Conservation (phyloP, 768 basidiomycete genomes). For the Leucocoprinus leucothites region DNA sequence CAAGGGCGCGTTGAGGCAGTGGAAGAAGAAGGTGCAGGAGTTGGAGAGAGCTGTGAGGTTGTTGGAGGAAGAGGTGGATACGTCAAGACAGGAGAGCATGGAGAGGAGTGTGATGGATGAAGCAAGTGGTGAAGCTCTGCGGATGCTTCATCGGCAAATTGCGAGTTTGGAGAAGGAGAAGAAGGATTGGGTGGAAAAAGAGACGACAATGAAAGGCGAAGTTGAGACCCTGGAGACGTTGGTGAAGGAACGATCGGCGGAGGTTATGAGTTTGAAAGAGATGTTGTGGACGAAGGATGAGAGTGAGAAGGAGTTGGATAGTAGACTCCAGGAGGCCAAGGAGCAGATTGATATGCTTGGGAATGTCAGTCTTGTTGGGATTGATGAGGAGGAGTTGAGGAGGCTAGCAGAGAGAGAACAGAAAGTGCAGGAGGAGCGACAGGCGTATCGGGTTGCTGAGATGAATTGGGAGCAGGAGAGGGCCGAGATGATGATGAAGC, state of each 20-base stretch:
- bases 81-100: constrained; percentile 76
- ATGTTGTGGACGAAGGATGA: constrained; percentile 47
- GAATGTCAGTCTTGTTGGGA: constrained; percentile 37
- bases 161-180: constrained; percentile 70
- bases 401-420: constrained; percentile 39
- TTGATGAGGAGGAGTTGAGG: constrained; percentile 43
- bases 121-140: constrained; percentile 74
- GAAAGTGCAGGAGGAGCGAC: constrained; percentile 36
- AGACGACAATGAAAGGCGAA: constrained; percentile 40
- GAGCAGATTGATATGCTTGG: constrained; percentile 62
- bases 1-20: constrained; percentile 47
- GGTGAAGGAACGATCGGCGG: constrained; percentile 41
- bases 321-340: constrained; percentile 50
- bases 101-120: constrained; percentile 83
- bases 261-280: constrained; percentile 43
- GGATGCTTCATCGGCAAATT: constrained; percentile 79
- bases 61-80: constrained; percentile 86
- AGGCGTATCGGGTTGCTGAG: constrained; percentile 38
- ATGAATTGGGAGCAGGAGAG: constrained; percentile 51
- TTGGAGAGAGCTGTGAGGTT: constrained; percentile 63
- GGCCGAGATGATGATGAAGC: constrained; percentile 37
- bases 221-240: constrained; percentile 47
- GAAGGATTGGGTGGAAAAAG: constrained; percentile 40
- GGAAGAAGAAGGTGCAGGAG: constrained; percentile 78
- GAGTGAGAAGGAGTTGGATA: constrained; percentile 48